Base-by-base conservation (phyloP, 2,329 filamentous ascomycete genomes). In the Pseudopyrenochaeta lycopersici region DNA sequence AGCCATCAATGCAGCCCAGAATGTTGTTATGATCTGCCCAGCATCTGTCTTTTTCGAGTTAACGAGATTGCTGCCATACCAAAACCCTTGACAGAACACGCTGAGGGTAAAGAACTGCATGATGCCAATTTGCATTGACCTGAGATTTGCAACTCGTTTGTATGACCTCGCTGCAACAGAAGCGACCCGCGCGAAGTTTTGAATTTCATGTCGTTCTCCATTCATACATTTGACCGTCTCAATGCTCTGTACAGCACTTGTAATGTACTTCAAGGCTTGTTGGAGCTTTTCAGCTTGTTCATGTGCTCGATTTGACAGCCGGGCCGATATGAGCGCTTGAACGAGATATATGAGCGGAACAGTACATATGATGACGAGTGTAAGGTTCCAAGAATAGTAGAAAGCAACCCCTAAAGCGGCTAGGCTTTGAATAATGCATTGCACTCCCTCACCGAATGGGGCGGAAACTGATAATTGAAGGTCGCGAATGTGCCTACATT, bases 81-180 rank as follows among this genome's bases (percentile, higher is more conserved):
- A 97, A 68, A 98, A 97, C 0, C 92, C 93, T 52, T 92, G 84
- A 0, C 96, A 88, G 62, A 98, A 97, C 71, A 97, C 87, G 1
- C 81, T 82, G 3, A 92, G 84, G 27, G 89, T 87, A 78, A 92
- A 87, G 62, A 96, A 85, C 41, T 89, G 88, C 46, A 91, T 82
- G 42, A 90, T 84, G 0, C 88, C 88, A 67, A 90, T 87, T 67
- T 97, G 92, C 2, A 87, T 71, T 0, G 90, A 87, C 60, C 87
- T 90, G 14, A 86, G 82, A 40, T 85, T 81, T 0, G 89, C 89
- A 68, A 94, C 90, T 14, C 84, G 77, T 10, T 87, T 77, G 54
- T 92, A 96, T 46, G 84, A 82, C 1, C 72, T 75, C 18, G 86
- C 86, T 1, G 91, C 88, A 6, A 78, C 74, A 39, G 80, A 79